Evolutionary conservation across 2,329 filamentous ascomycete species (phyloP).

Genomic region (Penicillium sp.): DNA sequence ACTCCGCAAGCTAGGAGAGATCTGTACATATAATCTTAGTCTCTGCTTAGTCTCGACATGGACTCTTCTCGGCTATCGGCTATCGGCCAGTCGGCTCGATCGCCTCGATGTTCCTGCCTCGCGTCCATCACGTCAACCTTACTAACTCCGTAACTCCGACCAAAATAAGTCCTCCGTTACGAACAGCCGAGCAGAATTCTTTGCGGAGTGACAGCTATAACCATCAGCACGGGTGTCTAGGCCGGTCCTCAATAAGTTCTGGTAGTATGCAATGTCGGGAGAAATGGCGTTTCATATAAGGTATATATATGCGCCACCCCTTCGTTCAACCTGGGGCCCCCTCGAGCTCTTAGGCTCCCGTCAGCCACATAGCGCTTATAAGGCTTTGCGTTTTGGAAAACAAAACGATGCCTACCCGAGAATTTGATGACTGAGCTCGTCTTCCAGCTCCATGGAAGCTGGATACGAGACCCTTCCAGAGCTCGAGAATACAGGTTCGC

Average conservation of each 20-base stretch:
- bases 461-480: neutral
- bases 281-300: neutral
- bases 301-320: neutral
- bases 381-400: neutral
- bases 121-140: neutral
- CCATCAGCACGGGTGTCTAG: neutral
- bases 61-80: neutral
- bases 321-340: neutral
- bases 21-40: neutral
- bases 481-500: neutral
- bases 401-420: no score
- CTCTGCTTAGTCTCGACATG: neutral
- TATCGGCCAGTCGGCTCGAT: conserved; percentile 20
- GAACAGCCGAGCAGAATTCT: neutral
- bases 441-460: neutral
- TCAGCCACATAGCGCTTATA: neutral
- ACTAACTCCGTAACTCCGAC: neutral
- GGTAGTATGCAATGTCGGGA: neutral
- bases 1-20: neutral
- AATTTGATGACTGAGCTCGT: neutral
- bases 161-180: neutral
- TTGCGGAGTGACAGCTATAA: neutral
- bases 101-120: conserved; percentile 6
- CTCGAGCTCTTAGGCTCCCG: neutral
- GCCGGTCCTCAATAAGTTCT: neutral